Evolutionary conservation across 2,329 filamentous ascomycete species (phyloP).

Genomic region (Bipolaris bicolor): DNA sequence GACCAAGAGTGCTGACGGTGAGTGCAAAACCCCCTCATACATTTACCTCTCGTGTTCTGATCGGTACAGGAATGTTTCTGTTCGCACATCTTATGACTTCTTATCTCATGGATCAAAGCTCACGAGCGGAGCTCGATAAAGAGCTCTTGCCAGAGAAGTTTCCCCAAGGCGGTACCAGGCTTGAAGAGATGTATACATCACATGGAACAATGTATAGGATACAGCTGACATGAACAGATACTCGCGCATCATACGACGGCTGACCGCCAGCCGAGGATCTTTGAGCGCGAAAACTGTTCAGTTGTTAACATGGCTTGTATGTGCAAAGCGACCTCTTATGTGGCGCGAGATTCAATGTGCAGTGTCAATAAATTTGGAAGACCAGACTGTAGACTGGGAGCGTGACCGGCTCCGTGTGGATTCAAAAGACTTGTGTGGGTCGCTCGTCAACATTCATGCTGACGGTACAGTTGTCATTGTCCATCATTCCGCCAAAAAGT

Average conservation of each 20-base stretch:
- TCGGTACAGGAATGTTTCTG: slow-evolving; percentile 7
- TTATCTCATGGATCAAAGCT: slow-evolving; percentile 18
- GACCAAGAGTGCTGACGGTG: slow-evolving; percentile 30
- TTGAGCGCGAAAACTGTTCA: slow-evolving; percentile 16
- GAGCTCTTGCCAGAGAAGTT: slow-evolving; percentile 25
- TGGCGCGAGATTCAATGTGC: slow-evolving; percentile 39
- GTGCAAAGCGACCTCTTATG: slow-evolving; percentile 33
- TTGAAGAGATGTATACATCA: slow-evolving; percentile 31
- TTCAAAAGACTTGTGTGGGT: slow-evolving; percentile 37
- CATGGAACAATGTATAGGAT: not conserved
- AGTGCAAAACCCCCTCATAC: not conserved
- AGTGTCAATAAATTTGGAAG: slow-evolving; percentile 28
- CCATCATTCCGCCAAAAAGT: slow-evolving; percentile 11
- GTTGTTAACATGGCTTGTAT: slow-evolving; percentile 38
- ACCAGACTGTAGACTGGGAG: slow-evolving; percentile 29
- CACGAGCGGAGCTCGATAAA: slow-evolving; percentile 20
- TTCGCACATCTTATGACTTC: slow-evolving; percentile 35
- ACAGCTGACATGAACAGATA: slow-evolving; percentile 21
- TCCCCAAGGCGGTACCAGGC: slow-evolving; percentile 10
- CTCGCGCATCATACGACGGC: slow-evolving; percentile 29
- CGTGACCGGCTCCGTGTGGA: slow-evolving; percentile 25
- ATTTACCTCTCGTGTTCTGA: not conserved
- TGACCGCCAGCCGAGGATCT: slow-evolving; percentile 18
- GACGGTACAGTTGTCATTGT: slow-evolving; percentile 9
- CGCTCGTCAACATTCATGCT: slow-evolving; percentile 8